phyloP scores from a whole-genome alignment of 352 stramenopile species.

The Phytophthora agathidicida region DNA sequence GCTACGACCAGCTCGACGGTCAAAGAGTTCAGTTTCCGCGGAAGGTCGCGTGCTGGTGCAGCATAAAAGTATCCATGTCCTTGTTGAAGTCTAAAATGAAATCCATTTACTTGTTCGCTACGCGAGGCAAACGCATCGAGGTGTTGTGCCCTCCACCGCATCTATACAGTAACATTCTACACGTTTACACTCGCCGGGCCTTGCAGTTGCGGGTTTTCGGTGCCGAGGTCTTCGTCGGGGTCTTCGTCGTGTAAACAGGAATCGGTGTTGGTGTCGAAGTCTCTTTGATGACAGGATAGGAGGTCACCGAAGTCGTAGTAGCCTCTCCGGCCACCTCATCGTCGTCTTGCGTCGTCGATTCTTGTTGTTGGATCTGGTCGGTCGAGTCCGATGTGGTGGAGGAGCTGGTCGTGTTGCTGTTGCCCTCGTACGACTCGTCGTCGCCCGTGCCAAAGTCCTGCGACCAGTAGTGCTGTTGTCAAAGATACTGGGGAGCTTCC shows the following conservation, averaged over 20 bases:
- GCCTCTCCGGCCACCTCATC: constrained; percentile 28
- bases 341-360: constrained; percentile 4
- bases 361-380: constrained; percentile 19
- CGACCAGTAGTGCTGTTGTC: constrained; percentile 59
- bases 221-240: constrained; percentile 4
- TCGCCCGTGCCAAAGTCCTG: constrained; percentile 49
- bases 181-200: constrained; percentile 17
- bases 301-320: constrained; percentile 14
- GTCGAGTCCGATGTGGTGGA: constrained; percentile 11
- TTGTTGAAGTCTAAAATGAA: constrained; percentile 9
- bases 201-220: constrained; percentile 34
- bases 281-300: constrained; percentile 14
- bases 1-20: too few species aligned
- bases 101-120: too few species aligned
- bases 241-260: not conserved
- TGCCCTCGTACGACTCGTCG: constrained; percentile 28
- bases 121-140: too few species aligned
- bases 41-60: constrained; percentile 20
- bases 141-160: not conserved
- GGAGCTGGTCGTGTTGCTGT: constrained; percentile 22
- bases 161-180: not conserved
- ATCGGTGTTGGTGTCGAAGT: constrained; percentile 2
- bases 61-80: constrained; percentile 18
- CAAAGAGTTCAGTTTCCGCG: constrained; percentile 10
- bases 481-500: too few species aligned